phyloP scores from a whole-genome alignment of 306 rosid genomes.

The Casuarina cunninghamiana region DNA sequence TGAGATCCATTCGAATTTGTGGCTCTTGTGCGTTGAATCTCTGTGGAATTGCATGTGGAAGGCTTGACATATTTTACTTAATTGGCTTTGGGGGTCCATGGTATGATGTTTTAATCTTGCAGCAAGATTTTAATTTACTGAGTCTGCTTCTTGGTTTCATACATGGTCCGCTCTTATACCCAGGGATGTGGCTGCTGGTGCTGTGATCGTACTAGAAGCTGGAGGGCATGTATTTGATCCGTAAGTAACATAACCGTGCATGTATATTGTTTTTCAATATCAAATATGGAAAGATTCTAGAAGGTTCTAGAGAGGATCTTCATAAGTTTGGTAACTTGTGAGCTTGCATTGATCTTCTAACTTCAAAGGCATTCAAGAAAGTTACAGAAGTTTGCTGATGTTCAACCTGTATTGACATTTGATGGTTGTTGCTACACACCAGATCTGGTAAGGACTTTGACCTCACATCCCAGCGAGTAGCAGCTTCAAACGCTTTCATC shows the following conservation, averaged over 20 bases:
- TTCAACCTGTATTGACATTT: conserved; percentile 11
- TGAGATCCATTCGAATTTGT: conserved; percentile 86
- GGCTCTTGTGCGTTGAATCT: conserved; percentile 96
- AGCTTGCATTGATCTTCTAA: conserved; percentile 26
- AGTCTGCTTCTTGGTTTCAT: conserved; percentile 12
- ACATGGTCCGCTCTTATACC: conserved; percentile 11
- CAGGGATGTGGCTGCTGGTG: conserved; percentile 99
- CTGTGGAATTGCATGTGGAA: conserved; percentile 96
- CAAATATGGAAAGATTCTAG: background rate
- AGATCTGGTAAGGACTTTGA: conserved; percentile 89
- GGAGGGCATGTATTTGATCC: conserved; percentile 94
- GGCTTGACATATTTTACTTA: conserved; percentile 77
- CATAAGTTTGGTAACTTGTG: conserved; percentile 21
- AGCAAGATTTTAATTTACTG: conserved; percentile 17
- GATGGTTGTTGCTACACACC: conserved; percentile 40
- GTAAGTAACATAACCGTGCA: conserved; percentile 50
- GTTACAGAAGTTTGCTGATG: background rate
- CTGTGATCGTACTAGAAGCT: conserved; percentile 92
- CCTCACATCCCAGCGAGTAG: conserved; percentile 77
- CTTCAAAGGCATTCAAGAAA: background rate
- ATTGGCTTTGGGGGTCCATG: conserved; percentile 89
- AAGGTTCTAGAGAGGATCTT: conserved; percentile 35
- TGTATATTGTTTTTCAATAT: conserved; percentile 6
- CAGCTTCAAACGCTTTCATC: conserved; percentile 81
- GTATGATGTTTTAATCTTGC: conserved; percentile 47